Base-by-base conservation (phyloP, 768 basidiomycete genomes). In the Infundibulicybe gibba region DNA sequence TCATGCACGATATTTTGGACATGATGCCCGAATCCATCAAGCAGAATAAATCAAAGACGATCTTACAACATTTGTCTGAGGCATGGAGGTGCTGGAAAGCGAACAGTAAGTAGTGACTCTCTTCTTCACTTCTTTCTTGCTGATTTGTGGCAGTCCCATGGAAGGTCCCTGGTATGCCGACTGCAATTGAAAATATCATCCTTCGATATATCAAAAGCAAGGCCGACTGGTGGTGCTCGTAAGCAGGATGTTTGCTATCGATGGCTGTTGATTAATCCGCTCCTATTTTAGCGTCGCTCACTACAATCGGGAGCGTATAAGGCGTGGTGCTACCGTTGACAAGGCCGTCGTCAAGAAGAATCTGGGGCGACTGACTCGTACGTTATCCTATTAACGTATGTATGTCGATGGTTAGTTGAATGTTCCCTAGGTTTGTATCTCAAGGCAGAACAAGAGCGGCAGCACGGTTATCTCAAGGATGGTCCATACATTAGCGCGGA, bases 1-100 rank as follows among this genome's bases (percentile, higher is more conserved):
- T 99, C 58, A 98, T 99, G 97, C 95, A 97, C 70, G 95, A 99
- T 66, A 98, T 99, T 56, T 75, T 99, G 56, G 95, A 98, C 72
- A 97, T 98, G 95, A 97, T 98, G 95, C 97, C 97, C 6, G 97
- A 98, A 66, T 93, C 90, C 2, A 94, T 98, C 74, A 94, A 94
- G 69, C 93, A 94, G 68, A 99, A 98, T 71, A 98, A 99, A 74
- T 85, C 94, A n/a, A 99, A 99, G 76, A 98, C 97, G 10, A 98
- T 99, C 54, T 61, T 99, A 62, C 97, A 99, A 64, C 97, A 98
- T 64, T 70, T 98, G 55, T 97, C 94, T 3, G 97, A 98, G 63
- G 97, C 95, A 9, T 98, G 97, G 97, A 78, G 95, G 56, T 97
- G 94, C 68, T 93, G 90, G 90, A 93, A 93, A 66, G 90, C 90